A percentile compares a stretch with the other conserved stretches of the same genome.
Conservation (phyloP, 2,329 filamentous ascomycete species). For the Leptographium galeiforme region DNA sequence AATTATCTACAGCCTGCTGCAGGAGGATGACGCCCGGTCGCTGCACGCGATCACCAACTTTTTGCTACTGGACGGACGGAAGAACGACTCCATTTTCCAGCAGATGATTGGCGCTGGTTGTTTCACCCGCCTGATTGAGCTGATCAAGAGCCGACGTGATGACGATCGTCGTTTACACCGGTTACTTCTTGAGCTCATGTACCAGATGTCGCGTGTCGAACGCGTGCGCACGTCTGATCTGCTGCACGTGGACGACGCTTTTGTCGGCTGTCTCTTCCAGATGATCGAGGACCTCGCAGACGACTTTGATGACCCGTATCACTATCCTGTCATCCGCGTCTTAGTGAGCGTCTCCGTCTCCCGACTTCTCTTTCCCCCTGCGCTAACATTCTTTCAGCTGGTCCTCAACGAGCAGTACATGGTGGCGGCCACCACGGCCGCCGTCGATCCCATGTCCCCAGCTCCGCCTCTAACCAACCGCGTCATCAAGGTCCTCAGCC, state of each 20-base stretch:
- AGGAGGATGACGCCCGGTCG: slow-evolving; percentile 75
- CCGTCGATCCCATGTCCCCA: slow-evolving; percentile 24
- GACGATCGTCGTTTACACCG: slow-evolving; percentile 62
- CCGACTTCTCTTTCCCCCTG: not conserved
- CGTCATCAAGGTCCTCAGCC: slow-evolving; percentile 79
- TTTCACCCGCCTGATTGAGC: slow-evolving; percentile 70
- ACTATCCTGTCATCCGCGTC: slow-evolving; percentile 88
- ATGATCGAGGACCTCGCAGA: slow-evolving; percentile 80
- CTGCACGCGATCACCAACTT: slow-evolving; percentile 74
- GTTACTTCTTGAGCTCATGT: slow-evolving; percentile 74
- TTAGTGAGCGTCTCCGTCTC: slow-evolving; percentile 42
- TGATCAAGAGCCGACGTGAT: slow-evolving; percentile 55
- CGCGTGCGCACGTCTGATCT: slow-evolving; percentile 65
- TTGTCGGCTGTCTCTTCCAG: slow-evolving; percentile 70
- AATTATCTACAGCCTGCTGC: slow-evolving; percentile 78
- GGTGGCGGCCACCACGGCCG: slow-evolving; percentile 51
- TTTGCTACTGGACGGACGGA: slow-evolving; percentile 73
- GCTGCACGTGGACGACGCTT: slow-evolving; percentile 62
- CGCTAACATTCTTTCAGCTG: slow-evolving; percentile 38
- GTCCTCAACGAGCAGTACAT: slow-evolving; percentile 98
- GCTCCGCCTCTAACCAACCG: slow-evolving; percentile 64
- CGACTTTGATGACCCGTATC: slow-evolving; percentile 83
- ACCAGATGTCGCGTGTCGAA: slow-evolving; percentile 93
- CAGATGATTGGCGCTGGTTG: slow-evolving; percentile 78
- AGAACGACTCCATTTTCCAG: slow-evolving; percentile 65